These are phyloP conservation scores for Pseudonectria buxi DNA, from an alignment of 2,329 filamentous ascomycete genomes.

Conservation along the genomic window DNA sequence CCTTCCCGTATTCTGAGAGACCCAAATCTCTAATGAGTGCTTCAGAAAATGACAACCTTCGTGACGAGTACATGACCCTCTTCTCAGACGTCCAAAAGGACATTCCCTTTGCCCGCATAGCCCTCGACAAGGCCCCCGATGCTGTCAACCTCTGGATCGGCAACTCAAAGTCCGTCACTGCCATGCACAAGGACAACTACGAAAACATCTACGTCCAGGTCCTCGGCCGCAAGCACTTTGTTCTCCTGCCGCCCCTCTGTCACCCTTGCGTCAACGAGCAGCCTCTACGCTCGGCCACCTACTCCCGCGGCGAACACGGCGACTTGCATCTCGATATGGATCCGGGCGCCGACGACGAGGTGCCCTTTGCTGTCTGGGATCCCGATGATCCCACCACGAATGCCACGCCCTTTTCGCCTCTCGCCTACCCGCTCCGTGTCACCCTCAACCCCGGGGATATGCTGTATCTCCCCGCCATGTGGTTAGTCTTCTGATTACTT, in stretches of 20 bases:
- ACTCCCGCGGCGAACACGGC: slow-evolving; percentile 33
- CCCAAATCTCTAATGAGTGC: background rate
- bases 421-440: slow-evolving; percentile 57
- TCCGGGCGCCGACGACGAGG: slow-evolving; percentile 24
- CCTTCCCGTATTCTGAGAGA: background rate
- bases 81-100: slow-evolving; percentile 55
- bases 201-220: slow-evolving; percentile 81
- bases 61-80: slow-evolving; percentile 61
- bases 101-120: slow-evolving; percentile 67
- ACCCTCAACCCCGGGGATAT: slow-evolving; percentile 69
- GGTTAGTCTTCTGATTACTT: slow-evolving; percentile 41
- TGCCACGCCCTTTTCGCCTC: slow-evolving; percentile 51
- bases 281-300: slow-evolving; percentile 50
- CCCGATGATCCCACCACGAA: slow-evolving; percentile 50
- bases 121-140: slow-evolving; percentile 59
- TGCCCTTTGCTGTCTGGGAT: slow-evolving; percentile 71
- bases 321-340: slow-evolving; percentile 30
- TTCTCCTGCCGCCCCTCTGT: slow-evolving; percentile 64
- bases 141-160: slow-evolving; percentile 82
- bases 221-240: slow-evolving; percentile 66
- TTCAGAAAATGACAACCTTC: slow-evolving; percentile 72
- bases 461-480: slow-evolving; percentile 75
- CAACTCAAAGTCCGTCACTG: slow-evolving; percentile 61
- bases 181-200: slow-evolving; percentile 76
- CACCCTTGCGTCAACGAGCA: slow-evolving; percentile 63